phyloP scores from a whole-genome alignment of 345 rosid species.

The Hibiscus syriacus region DNA sequence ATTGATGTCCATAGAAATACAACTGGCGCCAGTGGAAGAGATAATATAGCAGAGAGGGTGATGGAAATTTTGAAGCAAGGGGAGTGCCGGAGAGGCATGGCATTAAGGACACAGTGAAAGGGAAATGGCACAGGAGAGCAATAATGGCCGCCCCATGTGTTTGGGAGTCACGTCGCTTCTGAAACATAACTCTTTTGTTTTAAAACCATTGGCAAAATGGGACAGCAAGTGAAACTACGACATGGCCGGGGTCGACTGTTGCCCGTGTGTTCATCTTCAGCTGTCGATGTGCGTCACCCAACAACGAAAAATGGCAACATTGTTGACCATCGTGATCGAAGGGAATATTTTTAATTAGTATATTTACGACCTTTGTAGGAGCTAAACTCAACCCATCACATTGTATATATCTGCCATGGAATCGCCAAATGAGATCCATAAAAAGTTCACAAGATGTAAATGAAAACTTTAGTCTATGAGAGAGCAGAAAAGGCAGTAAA shows the following conservation, averaged over 20 bases:
- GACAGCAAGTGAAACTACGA: conserved; percentile 6
- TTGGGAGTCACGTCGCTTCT: conserved; percentile 36
- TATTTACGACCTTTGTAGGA: neutral
- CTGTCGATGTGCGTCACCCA: conserved; percentile 19
- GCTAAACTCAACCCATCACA: neutral
- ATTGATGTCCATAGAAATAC: too few relatives aligned
- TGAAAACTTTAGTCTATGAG: too few relatives aligned
- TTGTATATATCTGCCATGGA: too few relatives aligned
- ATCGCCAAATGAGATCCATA: too few relatives aligned
- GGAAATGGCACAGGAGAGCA: conserved; percentile 27
- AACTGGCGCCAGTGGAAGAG: too few relatives aligned
- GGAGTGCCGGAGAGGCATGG: too few relatives aligned
- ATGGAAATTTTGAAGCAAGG: too few relatives aligned
- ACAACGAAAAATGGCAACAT: conserved; percentile 19
- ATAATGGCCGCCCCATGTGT: conserved; percentile 28
- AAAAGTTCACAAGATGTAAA: too few relatives aligned
- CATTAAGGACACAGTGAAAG: conserved; percentile 10
- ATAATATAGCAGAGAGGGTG: too few relatives aligned
- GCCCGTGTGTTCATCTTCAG: neutral
- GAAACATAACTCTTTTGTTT: conserved; percentile 9
- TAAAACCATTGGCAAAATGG: conserved; percentile 8
- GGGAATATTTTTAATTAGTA: neutral
- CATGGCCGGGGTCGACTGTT: conserved; percentile 7
- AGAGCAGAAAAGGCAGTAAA: too few relatives aligned
- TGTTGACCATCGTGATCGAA: conserved; percentile 6